Percentiles rank a stretch among this genome's conserved stretches.
Conservation (phyloP, 305 asterid genomes). For the Fraxinus ornus region DNA sequence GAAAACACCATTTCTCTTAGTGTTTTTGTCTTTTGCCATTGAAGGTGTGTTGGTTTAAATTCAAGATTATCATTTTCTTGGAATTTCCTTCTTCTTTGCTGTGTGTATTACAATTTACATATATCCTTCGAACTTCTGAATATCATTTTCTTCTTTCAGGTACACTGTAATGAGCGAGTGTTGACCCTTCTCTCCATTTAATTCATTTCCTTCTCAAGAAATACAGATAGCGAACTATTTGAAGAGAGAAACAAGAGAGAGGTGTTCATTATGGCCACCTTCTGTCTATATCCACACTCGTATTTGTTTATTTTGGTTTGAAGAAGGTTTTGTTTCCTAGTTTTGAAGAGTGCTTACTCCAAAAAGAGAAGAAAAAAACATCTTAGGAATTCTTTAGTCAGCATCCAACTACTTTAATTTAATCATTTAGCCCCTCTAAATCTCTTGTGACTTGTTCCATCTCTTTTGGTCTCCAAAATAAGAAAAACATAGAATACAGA, state of each 20-base stretch:
- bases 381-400: background rate
- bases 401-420: conserved; percentile 16
- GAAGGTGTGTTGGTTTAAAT: conserved; percentile 12
- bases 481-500: conserved; percentile 24
- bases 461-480: conserved; percentile 60
- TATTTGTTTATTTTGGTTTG: conserved; percentile 16
- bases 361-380: conserved; percentile 28
- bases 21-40: conserved; percentile 21
- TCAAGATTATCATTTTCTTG: background rate
- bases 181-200: conserved; percentile 18
- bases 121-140: conserved; percentile 20
- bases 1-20: conserved; percentile 8
- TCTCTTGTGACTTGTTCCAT: conserved; percentile 27
- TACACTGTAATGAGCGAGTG: background rate
- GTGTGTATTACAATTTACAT: background rate
- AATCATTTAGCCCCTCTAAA: conserved; percentile 20
- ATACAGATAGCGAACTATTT: conserved; percentile 19
- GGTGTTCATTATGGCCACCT: conserved; percentile 18
- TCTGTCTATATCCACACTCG: background rate
- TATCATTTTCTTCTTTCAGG: conserved; percentile 28
- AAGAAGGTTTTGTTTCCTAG: conserved; percentile 13
- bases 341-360: conserved; percentile 29
- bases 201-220: conserved; percentile 32
- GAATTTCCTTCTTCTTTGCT: conserved; percentile 16
- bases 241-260: background rate